Evolutionary conservation across 2,329 filamentous ascomycete genomes (phyloP), one percentile per base, ranked within the genome.

Genomic region (Cladosporium austrohemisphaericum): DNA sequence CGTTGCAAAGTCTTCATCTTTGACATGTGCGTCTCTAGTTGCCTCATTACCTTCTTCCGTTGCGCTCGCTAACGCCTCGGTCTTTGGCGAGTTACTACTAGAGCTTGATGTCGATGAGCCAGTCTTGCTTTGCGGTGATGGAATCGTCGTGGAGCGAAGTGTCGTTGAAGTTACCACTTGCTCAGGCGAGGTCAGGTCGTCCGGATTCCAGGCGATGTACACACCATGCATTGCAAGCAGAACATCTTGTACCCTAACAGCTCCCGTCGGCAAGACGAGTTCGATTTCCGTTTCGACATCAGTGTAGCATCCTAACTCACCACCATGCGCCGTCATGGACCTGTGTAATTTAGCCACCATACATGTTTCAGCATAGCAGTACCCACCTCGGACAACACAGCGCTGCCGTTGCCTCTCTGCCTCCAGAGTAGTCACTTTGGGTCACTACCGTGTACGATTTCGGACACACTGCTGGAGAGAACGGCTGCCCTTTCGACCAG

Each of bases 401-500:
- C 20, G 13, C 28, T 8, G 11, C 22, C 22, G 22, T 40, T 8
- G 16, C n/a, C 5, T 40, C 22, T 9, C 20, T 16, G 10, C 13
- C n/a, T 10, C 18, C 18, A 22, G 18, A 19, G 20, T 16, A 13
- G 18, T 13, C 7, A 19, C 5, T 22, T 22, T 19, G n/a, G 14
- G 28, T 20, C 9, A 22, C 19, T 14, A 23, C 7, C 20, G 22
- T 14, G n/a, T 41, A 41, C 9, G 5, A 14, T 4, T 25, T n/a
- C n/a, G 41, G 41, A 32, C 41, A 44, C 11, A 33, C 13, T 11
- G 28, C 41, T 3, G 41, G 41, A 4, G 41, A 44, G n/a, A 33
- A 44, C 10, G 41, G 41, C 41, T n/a, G 13, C 13, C 28, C 19
- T 13, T 9, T 19, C 13, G 41, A 33, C 41, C 41, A 44, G 19